Evolutionary conservation across 208 protist genomes (phyloP).

Genomic region (Leishmania lainsoni): DNA sequence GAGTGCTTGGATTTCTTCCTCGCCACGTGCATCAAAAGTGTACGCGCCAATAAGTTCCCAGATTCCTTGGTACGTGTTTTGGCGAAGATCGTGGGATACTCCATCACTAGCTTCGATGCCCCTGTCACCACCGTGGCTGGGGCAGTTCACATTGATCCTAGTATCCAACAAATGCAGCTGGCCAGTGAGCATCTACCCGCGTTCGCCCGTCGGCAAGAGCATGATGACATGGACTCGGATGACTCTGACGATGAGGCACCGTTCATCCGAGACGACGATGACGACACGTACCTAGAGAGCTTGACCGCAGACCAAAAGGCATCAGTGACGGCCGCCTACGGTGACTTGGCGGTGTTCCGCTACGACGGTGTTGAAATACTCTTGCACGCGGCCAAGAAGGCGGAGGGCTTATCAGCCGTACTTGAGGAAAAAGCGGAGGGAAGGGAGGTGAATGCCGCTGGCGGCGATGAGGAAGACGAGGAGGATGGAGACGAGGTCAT

Average conservation of each 20-base stretch:
- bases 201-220: slow-evolving; percentile 37
- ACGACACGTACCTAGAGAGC: slow-evolving; percentile 38
- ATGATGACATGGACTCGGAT: slow-evolving; percentile 20
- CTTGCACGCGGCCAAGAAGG: slow-evolving; percentile 28
- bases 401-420: slow-evolving; percentile 3
- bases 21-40: slow-evolving; percentile 73
- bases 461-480: slow-evolving; percentile 31
- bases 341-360: slow-evolving; percentile 74
- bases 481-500: slow-evolving; percentile 45
- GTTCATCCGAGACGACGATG: slow-evolving; percentile 32
- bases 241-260: slow-evolving; percentile 30
- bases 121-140: background rate
- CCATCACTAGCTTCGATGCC: slow-evolving; percentile 29
- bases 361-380: slow-evolving; percentile 26
- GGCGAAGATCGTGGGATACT: slow-evolving; percentile 67
- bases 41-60: slow-evolving; percentile 77
- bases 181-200: slow-evolving; percentile 26
- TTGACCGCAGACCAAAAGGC: slow-evolving; percentile 60
- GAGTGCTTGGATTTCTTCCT: slow-evolving; percentile 91
- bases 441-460: slow-evolving; percentile 4
- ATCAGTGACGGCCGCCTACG: slow-evolving; percentile 50
- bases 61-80: slow-evolving; percentile 53
- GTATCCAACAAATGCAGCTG: slow-evolving; percentile 25
- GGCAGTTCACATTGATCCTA: slow-evolving; percentile 20
- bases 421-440: background rate